Base-by-base conservation (phyloP, 202 grass and related monocot species). In the Schoenoplectus tabernaemontani region DNA sequence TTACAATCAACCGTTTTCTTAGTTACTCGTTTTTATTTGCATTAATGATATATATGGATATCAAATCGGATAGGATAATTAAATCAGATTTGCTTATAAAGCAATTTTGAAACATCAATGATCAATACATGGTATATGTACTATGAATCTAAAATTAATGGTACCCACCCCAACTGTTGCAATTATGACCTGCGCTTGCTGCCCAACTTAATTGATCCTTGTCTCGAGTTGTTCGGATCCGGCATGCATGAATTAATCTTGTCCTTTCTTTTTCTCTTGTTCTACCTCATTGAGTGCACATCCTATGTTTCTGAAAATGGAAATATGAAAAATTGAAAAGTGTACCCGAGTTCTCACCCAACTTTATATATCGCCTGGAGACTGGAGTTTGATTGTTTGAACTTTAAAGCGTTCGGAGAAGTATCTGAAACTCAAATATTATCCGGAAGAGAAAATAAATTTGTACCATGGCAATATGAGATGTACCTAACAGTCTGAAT, bases 231-330 rank as follows among this genome's bases (percentile, higher is more conserved):
- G 5, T 64, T 38, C 12, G 1, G 30, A 34, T 39, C 33, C 4
- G 16, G 36, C 63, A 41, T 66, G 17, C 36, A 20, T 33, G 4
- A n/a, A n/a, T n/a, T n/a, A 32, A 66, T n/a, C n/a, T 39, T 66
- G 39, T n/a, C n/a, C n/a, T n/a, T n/a, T n/a, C n/a, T n/a, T n/a
- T n/a, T n/a, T 59, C 57, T 30, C 12, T 41, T 39, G 39, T 65
- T 65, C 58, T 60, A 39, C 63, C 63, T 11, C 33, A 19, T 66
- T 1, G 17, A 20, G 36, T 22, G 8, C 36, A 20, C 36, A 66
- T 66, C 63, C 36, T 17, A 66, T 39, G 63, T 41, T 66, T 66
- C 63, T 66, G 6, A 66, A 66, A 66, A 66, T 22, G 63, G 63
- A 39, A 66, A 66, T 41, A 39, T n/a, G n/a, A n/a, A n/a, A n/a